phyloP scores from a whole-genome alignment of 148 eudicot genomes.

The Silene uniflora region DNA sequence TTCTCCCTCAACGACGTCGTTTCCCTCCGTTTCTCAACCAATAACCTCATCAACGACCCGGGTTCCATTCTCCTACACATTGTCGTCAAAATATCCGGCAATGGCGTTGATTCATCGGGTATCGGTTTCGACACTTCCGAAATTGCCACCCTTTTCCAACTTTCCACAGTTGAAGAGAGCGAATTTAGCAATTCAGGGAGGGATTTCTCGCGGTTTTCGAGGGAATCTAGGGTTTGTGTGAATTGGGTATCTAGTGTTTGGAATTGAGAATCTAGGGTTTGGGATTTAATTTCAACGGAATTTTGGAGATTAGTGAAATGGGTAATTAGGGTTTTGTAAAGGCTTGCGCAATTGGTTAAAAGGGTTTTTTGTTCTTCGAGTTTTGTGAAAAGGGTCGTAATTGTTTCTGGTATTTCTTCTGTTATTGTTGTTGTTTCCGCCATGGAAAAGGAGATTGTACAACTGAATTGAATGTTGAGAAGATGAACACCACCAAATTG shows the following conservation, averaged over 20 bases:
- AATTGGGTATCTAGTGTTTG: constrained; percentile 27
- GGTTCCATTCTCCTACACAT: constrained; percentile 43
- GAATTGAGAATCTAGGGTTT: constrained; percentile 41
- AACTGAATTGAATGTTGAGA: background rate
- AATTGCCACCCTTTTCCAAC: constrained; percentile 28
- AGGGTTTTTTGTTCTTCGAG: constrained; percentile 41
- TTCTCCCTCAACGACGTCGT: constrained; percentile 28
- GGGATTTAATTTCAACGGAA: constrained; percentile 30
- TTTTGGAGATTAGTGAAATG: constrained; percentile 35
- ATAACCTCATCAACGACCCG: constrained; percentile 24
- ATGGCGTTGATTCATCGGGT: background rate
- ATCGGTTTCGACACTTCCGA: constrained; percentile 28
- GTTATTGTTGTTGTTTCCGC: constrained; percentile 18
- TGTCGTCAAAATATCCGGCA: constrained; percentile 28
- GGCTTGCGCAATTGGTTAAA: constrained; percentile 30
- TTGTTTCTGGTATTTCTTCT: background rate
- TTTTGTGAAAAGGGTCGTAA: constrained; percentile 35
- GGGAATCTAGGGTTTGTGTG: constrained; percentile 23
- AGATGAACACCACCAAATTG: background rate
- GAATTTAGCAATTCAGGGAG: constrained; percentile 29
- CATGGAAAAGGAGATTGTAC: constrained; percentile 15
- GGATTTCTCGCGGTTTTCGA: constrained; percentile 35
- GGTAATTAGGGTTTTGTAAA: constrained; percentile 49
- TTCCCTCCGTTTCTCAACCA: constrained; percentile 41
- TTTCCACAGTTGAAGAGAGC: constrained; percentile 27